Base-by-base conservation (phyloP, 2,329 filamentous ascomycete genomes). In the Chaetomiaceae sp. region DNA sequence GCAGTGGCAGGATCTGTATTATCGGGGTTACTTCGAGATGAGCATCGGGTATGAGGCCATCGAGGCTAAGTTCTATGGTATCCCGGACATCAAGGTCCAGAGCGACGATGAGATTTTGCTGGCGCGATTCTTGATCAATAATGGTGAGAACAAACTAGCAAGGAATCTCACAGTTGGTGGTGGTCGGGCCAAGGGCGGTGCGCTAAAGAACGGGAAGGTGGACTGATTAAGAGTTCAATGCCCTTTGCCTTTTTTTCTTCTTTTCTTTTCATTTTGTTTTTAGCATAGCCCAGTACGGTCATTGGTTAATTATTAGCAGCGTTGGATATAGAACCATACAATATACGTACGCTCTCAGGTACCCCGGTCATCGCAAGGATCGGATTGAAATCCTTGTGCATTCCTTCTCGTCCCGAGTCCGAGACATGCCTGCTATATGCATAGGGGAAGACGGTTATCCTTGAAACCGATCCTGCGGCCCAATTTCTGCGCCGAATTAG, bases 1-100 rank as follows among this genome's bases (percentile, higher is more conserved):
- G 42, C 82, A 87, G 62, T 90, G 85, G 86, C 81, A 85, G 60
- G 86, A 89, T 53, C 67, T 83, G 7, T 89, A 86, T 66, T 90
- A 89, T 67, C 76, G 86, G 16, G 87, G 86, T 1, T 90, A 90
- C 69, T 89, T 82, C 60, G 78, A 86, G 63, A 71, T 89, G 36
- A 75, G 78, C 43, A 71, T 87, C 50, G 73, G 70, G 18, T 73
- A 79, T 20, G 73, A 84, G 10, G 70, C 77, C 40, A 74, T 86
- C 2, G 72, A 78, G n/a, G 85, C 85, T 0, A 73, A 74, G 11
- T 90, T 78, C 69, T 90, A 83, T 60, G 86, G 82, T 36, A 63
- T 68, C 7, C 84, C 84, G 0, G 82, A 77, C 1, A 73, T 86
- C 5, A 70, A 78, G 21, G 76, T 70, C 4, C 73, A 81, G 38